Evolutionary conservation across 2,329 filamentous ascomycete genomes (phyloP), one percentile per base, ranked within the genome.

Genomic region (Sporothrix humicola): DNA sequence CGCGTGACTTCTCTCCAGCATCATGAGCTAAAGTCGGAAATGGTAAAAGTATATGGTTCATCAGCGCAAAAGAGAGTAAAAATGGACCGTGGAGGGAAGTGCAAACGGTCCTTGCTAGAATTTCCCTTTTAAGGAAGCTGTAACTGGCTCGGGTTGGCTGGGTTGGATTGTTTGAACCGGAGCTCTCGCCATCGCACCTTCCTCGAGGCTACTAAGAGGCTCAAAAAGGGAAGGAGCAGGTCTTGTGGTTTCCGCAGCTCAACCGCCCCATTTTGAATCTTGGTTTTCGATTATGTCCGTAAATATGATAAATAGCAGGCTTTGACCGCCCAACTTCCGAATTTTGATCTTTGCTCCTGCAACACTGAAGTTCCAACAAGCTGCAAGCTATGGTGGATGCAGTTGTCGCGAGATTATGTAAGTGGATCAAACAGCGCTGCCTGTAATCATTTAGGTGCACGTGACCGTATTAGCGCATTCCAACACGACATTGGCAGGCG

Each of bases 371-470:
- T 42, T 37, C 31, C 31, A 37, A 37, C 31, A 2, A 42, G 17
- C 15, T 37, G 13, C 26, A 20, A 42, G 66, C 26, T 42, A 17
- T 44, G 1, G 48, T 54, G 12, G 68, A 70, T 46, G 31, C 4
- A 46, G n/a, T 46, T 52, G 50, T 44, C 17, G 66, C 6, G 52
- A 70, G 68, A 70, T 70, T 70, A 71, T 61, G 69, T 71, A 59
- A 71, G 54, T 50, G 13, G 26, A 17, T 13, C 26, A 58, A 58
- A 44, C 23, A 15, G 26, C 44, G 50, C 31, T 48, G 52, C 68
- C 48, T 59, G 37, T 9, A 9, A 23, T 31, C 26, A 69, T 2
- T 5, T 8, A 3, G 5, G 4, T 20, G 3, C 69, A 71, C 69
- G 69, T 71, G 69, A 71, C 56, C 48, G 13, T 37, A 37, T 20